Percentiles rank a stretch among this genome's conserved stretches.
These are phyloP conservation scores for Physocladia obscura DNA, from an alignment of 192 early-diverging fungal genomes.

Conservation along the genomic window DNA sequence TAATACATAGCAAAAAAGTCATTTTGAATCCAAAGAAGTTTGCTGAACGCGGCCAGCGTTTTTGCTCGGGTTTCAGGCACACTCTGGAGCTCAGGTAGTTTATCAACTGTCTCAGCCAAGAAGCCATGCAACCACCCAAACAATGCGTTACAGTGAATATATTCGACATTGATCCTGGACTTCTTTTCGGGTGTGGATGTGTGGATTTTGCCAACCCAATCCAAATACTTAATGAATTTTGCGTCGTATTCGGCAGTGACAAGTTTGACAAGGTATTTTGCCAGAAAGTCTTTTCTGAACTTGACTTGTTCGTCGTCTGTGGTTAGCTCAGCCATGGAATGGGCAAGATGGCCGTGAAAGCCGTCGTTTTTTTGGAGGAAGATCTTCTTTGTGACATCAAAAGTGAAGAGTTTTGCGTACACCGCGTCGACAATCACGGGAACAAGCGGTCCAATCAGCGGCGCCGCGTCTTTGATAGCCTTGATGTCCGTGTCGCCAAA, in stretches of 20 bases:
- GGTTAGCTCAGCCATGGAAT: constrained; percentile 45
- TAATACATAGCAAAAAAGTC: constrained; percentile 79
- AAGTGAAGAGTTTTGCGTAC: constrained; percentile 68
- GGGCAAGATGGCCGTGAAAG: constrained; percentile 40
- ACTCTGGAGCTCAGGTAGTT: constrained; percentile 39
- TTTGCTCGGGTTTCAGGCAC: constrained; percentile 4
- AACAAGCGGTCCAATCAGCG: constrained; percentile 63
- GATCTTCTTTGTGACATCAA: constrained; percentile 72
- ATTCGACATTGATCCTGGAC: constrained; percentile 77
- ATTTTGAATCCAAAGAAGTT: constrained; percentile 84
- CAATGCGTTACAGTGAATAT: constrained; percentile 78
- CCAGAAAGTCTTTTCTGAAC: constrained; percentile 71
- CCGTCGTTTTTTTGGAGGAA: constrained; percentile 70
- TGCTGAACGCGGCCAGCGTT: constrained; percentile 65
- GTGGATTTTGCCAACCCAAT: constrained; percentile 77
- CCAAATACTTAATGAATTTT: constrained; percentile 67
- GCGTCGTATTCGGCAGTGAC: constrained; percentile 52
- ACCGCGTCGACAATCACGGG: constrained; percentile 77
- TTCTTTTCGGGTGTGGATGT: constrained; percentile 71
- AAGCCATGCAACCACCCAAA: constrained; percentile 56
- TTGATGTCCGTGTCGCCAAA: constrained; percentile 70
- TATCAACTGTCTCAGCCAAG: constrained; percentile 51
- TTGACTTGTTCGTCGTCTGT: constrained; percentile 71
- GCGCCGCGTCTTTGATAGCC: constrained; percentile 65
- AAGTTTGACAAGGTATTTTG: constrained; percentile 70